These are phyloP conservation scores for Aureobasidium sp. DNA, from an alignment of 2,329 filamentous ascomycete genomes.

Conservation along the genomic window DNA sequence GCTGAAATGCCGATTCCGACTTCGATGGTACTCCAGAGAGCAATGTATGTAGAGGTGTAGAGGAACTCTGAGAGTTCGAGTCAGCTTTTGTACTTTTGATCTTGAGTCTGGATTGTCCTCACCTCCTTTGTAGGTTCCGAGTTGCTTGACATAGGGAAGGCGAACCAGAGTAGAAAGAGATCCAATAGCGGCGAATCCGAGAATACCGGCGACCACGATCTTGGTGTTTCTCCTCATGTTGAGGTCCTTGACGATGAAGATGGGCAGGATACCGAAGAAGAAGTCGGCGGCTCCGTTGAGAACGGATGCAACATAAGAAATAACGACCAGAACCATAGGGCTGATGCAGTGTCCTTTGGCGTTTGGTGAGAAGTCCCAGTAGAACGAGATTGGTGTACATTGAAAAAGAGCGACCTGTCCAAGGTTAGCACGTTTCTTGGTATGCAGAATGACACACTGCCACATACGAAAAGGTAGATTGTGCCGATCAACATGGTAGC, in stretches of 20 bases:
- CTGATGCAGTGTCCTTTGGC: slow-evolving; percentile 17
- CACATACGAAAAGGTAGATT: slow-evolving; percentile 37
- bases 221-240: slow-evolving; percentile 29
- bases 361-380: slow-evolving; percentile 34
- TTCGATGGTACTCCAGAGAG: slow-evolving; percentile 27
- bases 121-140: slow-evolving; percentile 31
- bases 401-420: slow-evolving; percentile 33
- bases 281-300: slow-evolving; percentile 29
- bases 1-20: slow-evolving; percentile 28
- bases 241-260: slow-evolving; percentile 29
- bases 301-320: slow-evolving; percentile 16
- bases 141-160: slow-evolving; percentile 33
- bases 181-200: slow-evolving; percentile 25
- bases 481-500: slow-evolving; percentile 35
- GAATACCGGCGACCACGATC: slow-evolving; percentile 25
- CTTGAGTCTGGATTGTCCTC: slow-evolving; percentile 20
- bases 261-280: slow-evolving; percentile 28
- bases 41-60: slow-evolving; percentile 20
- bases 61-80: slow-evolving; percentile 17
- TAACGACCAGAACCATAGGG: slow-evolving; percentile 5
- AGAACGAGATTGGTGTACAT: slow-evolving; percentile 39
- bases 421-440: background rate
- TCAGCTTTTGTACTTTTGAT: slow-evolving; percentile 33
- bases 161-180: slow-evolving; percentile 36
- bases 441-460: background rate